Percentiles rank a stretch among this genome's conserved stretches.
These are phyloP conservation scores for Aspergillus pseudoterreus DNA, from an alignment of 2,329 filamentous ascomycete genomes.

Conservation along the genomic window DNA sequence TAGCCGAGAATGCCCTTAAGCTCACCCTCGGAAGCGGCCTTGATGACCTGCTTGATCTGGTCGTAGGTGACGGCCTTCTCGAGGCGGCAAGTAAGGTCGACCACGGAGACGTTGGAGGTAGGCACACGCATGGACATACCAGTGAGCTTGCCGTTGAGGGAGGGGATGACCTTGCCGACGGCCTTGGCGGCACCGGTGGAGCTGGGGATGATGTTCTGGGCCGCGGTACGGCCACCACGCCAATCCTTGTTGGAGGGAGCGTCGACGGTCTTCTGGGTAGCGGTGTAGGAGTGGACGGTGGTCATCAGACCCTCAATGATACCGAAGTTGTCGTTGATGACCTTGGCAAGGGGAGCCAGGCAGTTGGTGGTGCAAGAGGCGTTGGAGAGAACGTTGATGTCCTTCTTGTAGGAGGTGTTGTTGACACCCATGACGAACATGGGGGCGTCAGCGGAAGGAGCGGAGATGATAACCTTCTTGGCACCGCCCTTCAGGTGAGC, in stretches of 20 bases:
- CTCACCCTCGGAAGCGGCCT: constrained; percentile 75
- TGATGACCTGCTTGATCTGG: constrained; percentile 88
- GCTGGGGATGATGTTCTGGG: constrained; percentile 99
- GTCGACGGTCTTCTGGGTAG: constrained; percentile 99
- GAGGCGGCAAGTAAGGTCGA: constrained; percentile 90
- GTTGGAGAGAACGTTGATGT: constrained; percentile 94
- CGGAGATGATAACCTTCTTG: constrained; percentile 85
- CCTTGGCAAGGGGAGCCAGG: constrained; percentile 98
- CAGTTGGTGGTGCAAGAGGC: constrained; percentile 99
- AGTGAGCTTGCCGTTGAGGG: constrained; percentile 98
- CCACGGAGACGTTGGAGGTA: constrained; percentile 97
- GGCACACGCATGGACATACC: constrained; percentile 99
- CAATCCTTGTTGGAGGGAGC: constrained; percentile 98
- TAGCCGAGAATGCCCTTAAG: constrained; percentile 92
- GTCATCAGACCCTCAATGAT: constrained; percentile 99
- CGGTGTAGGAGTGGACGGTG: constrained; percentile 99
- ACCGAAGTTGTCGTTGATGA: constrained; percentile 96
- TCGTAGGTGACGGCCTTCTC: constrained; percentile 76
- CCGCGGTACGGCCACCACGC: constrained; percentile 97
- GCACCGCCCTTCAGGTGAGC: constrained; percentile 94
- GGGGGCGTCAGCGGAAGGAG: constrained; percentile 69
- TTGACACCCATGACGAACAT: constrained; percentile 99
- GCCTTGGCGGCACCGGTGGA: constrained; percentile 99
- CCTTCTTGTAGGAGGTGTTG: constrained; percentile 86
- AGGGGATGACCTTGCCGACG: constrained; percentile 98